Evolutionary conservation across 805 yeast genomes (phyloP), one percentile per base, ranked within the genome.

Genomic region (Ogataea neopini): DNA sequence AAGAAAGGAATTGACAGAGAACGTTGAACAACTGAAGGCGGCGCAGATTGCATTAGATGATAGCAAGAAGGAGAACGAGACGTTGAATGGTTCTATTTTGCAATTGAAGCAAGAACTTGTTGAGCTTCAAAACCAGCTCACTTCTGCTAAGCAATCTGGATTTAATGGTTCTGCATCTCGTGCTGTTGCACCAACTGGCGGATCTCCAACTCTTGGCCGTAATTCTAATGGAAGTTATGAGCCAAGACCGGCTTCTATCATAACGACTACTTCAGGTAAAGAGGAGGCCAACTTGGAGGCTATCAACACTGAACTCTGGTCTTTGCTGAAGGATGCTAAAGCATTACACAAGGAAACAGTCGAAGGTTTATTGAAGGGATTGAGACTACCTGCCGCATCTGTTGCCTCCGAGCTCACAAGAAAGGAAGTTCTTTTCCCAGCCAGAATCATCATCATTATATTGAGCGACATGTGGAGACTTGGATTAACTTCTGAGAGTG

Each of bases 381-480:
- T 92, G 67, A 86, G 82, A 68, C 81, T 91, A 45, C 97, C 98
- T 38, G 81, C 84, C 32, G 85, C 96, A 18, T 86, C 89, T 50
- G 88, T 86, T 40, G 90, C 94, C 37, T 84, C 88, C 40, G 88
- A 84, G 59, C 73, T 89, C 54, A 83, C 91, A 13, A 80, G 88
- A 63, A 89, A 90, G 62, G 98, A 94, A 65, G 96, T 92, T 9
- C 74, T 94, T 45, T 94, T 90, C 82, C 99, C 99, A 22, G 94
- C 97, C 1, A 83, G 97, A 74, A 88, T 94, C 55, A 83, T 94
- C 61, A 92, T 94, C 61, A 86, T 94, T 55, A 85, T 92, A 28
- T 74, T 92, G 54, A 84, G 95, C 60, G 99, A 94, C 67, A 90
- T 94, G 98, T 94, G 99, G 99, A 80, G 98, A 69, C 75, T 92